phyloP scores from a whole-genome alignment of 495 filamentous ascomycete genomes.

The Lophium mytilinum region DNA sequence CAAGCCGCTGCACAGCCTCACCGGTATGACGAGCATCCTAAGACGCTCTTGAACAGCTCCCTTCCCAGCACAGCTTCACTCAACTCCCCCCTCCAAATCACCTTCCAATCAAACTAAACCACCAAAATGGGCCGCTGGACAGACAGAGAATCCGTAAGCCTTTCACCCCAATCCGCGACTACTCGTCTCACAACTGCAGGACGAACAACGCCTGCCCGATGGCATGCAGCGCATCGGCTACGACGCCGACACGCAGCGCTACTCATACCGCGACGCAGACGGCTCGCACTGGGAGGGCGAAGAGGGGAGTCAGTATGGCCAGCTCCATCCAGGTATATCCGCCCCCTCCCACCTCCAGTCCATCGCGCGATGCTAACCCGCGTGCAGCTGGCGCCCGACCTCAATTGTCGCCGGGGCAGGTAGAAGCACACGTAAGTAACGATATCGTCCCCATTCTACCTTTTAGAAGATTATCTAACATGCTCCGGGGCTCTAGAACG shows the following conservation, averaged over 20 bases:
- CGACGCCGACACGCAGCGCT: conserved; percentile 44
- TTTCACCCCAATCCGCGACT: neutral
- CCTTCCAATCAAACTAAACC: neutral
- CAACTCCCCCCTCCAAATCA: too few species aligned
- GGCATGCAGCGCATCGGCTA: conserved; percentile 47
- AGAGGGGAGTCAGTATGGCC: conserved; percentile 40
- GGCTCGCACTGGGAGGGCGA: conserved; percentile 36
- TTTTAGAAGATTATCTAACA: too few species aligned
- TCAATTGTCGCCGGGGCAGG: neutral
- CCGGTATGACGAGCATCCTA: too few species aligned
- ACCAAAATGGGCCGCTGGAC: conserved; percentile 21
- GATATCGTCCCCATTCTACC: too few species aligned
- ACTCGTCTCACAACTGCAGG: conserved; percentile 19
- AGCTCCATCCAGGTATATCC: conserved; percentile 25
- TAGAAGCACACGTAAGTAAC: neutral
- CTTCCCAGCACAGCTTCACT: too few species aligned
- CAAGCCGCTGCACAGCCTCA: too few species aligned
- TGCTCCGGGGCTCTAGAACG: neutral
- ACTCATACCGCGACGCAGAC: conserved; percentile 40
- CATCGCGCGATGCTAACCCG: conserved; percentile 3
- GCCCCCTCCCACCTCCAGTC: neutral
- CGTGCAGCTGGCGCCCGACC: neutral
- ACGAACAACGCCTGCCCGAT: conserved; percentile 45
- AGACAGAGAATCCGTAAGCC: conserved; percentile 14
- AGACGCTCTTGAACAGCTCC: too few species aligned